Evolutionary conservation across 805 yeast species (phyloP).

Genomic region (Phaffomyces opuntiae): DNA sequence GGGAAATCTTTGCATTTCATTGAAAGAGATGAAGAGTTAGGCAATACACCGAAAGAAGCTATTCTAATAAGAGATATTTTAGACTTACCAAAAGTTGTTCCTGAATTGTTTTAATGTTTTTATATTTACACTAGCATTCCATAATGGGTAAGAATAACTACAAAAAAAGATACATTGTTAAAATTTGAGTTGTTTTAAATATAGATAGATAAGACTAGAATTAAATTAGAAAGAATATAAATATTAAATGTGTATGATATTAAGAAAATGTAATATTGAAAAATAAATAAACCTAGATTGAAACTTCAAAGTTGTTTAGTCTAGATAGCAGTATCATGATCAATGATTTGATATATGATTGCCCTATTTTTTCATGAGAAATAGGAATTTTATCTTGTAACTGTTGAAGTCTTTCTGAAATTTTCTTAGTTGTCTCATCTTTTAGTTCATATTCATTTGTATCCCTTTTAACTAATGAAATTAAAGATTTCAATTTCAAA

Average conservation of each 20-base stretch:
- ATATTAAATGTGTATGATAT: not conserved
- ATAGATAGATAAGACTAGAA: no score
- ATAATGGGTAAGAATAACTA: no score
- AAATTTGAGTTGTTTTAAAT: no score
- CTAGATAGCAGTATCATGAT: constrained; percentile 1
- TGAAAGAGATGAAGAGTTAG: constrained; percentile 55
- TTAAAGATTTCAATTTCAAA: not conserved
- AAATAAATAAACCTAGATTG: no score
- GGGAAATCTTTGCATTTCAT: constrained; percentile 63
- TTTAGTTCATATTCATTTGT: not conserved
- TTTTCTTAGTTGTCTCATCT: not conserved
- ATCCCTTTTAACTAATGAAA: not conserved
- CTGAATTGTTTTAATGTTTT: constrained; percentile 16
- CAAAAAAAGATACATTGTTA: no score
- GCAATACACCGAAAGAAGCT: constrained; percentile 36
- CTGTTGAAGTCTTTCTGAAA: not conserved
- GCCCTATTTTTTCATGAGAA: constrained; percentile 5
- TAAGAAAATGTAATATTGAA: no score
- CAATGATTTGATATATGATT: constrained; percentile 6
- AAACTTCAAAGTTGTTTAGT: no score
- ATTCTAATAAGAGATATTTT: constrained; percentile 49
- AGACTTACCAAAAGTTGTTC: constrained; percentile 34
- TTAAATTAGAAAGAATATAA: not conserved
- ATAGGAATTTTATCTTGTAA: constrained; percentile 4
- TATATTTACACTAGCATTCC: no score